Conservation (phyloP, 257 asterid genomes). For the Nicotiana tomentosiformis region DNA sequence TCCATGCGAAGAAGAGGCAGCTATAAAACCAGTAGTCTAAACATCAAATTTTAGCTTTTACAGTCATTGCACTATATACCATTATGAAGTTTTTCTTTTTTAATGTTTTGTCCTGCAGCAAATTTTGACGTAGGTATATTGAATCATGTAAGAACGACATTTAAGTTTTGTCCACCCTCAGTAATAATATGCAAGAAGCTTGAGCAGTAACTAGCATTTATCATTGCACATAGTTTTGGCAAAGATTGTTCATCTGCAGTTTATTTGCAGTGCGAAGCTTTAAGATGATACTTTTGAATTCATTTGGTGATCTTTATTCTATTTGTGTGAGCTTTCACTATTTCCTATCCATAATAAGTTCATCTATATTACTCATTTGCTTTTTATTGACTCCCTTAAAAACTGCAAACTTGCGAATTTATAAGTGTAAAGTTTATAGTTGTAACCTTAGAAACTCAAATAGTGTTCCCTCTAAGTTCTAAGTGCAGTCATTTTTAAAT, state of each 20-base stretch:
- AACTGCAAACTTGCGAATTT: not conserved
- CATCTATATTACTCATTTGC: not conserved
- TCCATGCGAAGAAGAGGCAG: not conserved
- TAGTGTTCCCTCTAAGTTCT: not conserved
- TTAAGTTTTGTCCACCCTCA: not conserved
- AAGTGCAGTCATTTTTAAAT: not conserved
- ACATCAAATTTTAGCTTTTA: not conserved
- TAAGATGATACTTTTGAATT: not conserved
- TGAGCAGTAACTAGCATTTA: not conserved
- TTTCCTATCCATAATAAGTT: not conserved
- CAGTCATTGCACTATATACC: not conserved
- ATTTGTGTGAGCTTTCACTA: not conserved
- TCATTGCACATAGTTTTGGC: not conserved
- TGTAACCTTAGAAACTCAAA: not conserved
- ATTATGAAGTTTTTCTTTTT: not conserved
- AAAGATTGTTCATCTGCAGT: not conserved
- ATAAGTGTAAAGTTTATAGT: not conserved
- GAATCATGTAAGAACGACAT: not conserved
- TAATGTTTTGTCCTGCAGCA: not conserved
- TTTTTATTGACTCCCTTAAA: not conserved
- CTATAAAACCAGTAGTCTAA: not conserved
- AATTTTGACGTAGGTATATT: not conserved
- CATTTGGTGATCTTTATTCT: not conserved
- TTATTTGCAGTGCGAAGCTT: not conserved
- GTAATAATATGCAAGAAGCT: not conserved